Base-by-base conservation (phyloP, 129 eudicot genomes). In the Tagetes erecta region DNA sequence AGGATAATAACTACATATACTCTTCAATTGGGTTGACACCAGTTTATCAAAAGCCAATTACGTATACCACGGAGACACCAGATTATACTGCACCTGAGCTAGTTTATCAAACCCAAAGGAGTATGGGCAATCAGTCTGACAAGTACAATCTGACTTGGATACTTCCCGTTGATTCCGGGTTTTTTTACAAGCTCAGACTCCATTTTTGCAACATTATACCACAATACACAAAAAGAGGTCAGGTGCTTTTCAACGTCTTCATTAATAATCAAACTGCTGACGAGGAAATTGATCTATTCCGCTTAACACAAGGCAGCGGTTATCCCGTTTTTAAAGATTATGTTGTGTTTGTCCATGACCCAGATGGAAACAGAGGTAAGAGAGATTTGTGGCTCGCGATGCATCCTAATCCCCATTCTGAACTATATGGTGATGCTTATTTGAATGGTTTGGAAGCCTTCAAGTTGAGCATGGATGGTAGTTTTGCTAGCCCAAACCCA, bases 401-500 rank as follows among this genome's bases (percentile, higher is more conserved):
- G 80, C 63, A 37, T 40, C 89, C 86, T 9, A 70, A 73, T 67
- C 3, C 1, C 3, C 8, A 6, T 1, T 31, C 56, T 6, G 68
- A 75, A 27, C 33, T 1, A 53, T 82, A 57, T 30, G 6, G 0
- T 0, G 81, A 80, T 68, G 87, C 76, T 49, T 73, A 66, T 35
- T 80, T 87, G 36, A 87, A 87, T 47, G 89, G 87, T 11, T 74
- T 87, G 55, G 89, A 87, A 67, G 83, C 71, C 36, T 87, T 87
- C 83, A 87, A 82, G 71, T 6, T 87, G 60, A 84, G 82, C 6
- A 31, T 64, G 11, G 40, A 71, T 14, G 70, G 78, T 12, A 82
- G 56, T 37, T 84, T 84, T 6, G 81, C 88, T 31, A 79, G 81
- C 5, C 83, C 85, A 4, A 87, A 79, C 77, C 92, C 87, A 4